These are phyloP conservation scores for Teratosphaeriaceae sp. DNA, from an alignment of 2,329 filamentous ascomycete genomes.

Conservation along the genomic window DNA sequence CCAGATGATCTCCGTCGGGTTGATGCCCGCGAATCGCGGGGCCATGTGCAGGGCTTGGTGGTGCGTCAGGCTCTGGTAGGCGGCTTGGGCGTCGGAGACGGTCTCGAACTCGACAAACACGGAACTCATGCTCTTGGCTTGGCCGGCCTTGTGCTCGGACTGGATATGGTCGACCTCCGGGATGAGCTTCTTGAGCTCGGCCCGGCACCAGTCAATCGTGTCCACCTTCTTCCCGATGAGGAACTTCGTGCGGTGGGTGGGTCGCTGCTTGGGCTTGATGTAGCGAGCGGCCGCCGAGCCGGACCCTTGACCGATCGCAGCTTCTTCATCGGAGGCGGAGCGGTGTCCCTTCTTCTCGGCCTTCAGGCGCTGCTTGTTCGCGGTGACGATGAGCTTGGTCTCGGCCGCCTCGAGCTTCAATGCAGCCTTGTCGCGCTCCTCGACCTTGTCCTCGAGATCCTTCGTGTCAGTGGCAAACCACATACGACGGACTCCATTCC, in stretches of 20 bases:
- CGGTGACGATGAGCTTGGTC: constrained; percentile 34
- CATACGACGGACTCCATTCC: constrained; percentile 35
- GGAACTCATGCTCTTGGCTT: constrained; percentile 60
- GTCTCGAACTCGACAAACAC: constrained; percentile 84
- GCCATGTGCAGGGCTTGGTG: constrained; percentile 26
- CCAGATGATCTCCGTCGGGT: constrained; percentile 38
- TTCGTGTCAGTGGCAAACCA: constrained; percentile 42
- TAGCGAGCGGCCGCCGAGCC: constrained; percentile 40
- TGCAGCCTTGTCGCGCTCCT: constrained; percentile 37
- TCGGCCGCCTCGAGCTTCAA: constrained; percentile 39
- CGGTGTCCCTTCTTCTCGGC: constrained; percentile 14
- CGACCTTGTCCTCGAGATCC: constrained; percentile 36
- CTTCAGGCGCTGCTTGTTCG: constrained; percentile 21
- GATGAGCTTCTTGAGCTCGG: constrained; percentile 64
- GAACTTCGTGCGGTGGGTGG: constrained; percentile 55
- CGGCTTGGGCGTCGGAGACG: constrained; percentile 74
- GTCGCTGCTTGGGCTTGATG: constrained; percentile 54
- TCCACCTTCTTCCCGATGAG: constrained; percentile 76
- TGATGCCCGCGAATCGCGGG: constrained; percentile 35
- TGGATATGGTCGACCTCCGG: constrained; percentile 65
- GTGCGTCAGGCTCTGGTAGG: constrained; percentile 52
- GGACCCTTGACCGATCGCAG: constrained; percentile 46
- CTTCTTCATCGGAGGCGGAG: background rate
- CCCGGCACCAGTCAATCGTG: constrained; percentile 80
- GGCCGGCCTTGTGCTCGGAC: constrained; percentile 57